phyloP scores from a whole-genome alignment of 768 basidiomycete species.

The Pleurotus citrinopileatus region DNA sequence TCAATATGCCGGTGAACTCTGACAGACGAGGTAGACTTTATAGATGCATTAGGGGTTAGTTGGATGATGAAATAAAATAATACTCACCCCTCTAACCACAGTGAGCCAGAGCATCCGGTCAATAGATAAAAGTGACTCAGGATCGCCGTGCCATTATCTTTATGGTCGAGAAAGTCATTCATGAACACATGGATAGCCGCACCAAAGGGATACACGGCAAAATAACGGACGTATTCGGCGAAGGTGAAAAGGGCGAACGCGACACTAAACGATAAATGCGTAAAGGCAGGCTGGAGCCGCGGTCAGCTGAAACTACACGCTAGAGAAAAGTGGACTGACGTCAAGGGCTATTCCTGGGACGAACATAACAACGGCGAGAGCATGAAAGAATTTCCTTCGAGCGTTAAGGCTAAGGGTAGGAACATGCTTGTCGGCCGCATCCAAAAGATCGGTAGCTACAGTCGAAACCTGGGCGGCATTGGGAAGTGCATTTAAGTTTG shows the following conservation, averaged over 20 bases:
- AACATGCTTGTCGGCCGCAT: constrained; percentile 87
- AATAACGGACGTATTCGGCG: constrained; percentile 96
- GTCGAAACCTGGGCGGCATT: constrained; percentile 42
- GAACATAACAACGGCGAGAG: constrained; percentile 94
- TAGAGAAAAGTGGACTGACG: constrained; percentile 46
- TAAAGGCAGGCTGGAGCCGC: constrained; percentile 81
- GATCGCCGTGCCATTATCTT: constrained; percentile 94
- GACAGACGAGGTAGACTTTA: constrained; percentile 40
- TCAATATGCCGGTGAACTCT: constrained; percentile 83
- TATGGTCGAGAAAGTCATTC: constrained; percentile 95
- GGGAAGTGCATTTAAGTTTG: constrained; percentile 51
- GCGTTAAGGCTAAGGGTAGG: constrained; percentile 90
- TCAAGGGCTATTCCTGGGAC: constrained; percentile 91
- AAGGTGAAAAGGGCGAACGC: constrained; percentile 96
- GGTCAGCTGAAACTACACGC: constrained; percentile 14
- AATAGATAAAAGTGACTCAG: constrained; percentile 96
- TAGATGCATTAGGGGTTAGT: not conserved
- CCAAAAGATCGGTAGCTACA: constrained; percentile 65
- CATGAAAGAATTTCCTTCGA: constrained; percentile 96
- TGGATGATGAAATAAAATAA: constrained; percentile 7
- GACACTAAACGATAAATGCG: constrained; percentile 90
- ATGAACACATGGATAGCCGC: constrained; percentile 93
- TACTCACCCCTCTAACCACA: constrained; percentile 94
- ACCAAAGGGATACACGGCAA: constrained; percentile 96
- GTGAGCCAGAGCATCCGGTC: constrained; percentile 88